These are phyloP conservation scores for Alnus rubra DNA, from an alignment of 306 rosid species.

Conservation along the genomic window DNA sequence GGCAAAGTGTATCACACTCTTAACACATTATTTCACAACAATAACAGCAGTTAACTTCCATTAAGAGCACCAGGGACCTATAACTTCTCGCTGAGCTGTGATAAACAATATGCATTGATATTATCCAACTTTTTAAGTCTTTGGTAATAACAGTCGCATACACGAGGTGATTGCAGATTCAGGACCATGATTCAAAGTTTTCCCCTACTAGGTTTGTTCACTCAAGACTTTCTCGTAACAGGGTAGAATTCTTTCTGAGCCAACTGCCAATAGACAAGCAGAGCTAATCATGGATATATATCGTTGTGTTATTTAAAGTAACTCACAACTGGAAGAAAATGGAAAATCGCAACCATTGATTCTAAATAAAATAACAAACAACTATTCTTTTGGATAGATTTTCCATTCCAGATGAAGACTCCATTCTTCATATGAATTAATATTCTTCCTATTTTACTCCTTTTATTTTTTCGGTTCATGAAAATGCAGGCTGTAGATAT, in stretches of 20 bases:
- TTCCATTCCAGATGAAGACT: neutral
- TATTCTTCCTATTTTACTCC: neutral
- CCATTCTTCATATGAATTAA: neutral
- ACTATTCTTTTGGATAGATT: neutral
- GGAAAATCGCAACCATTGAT: neutral
- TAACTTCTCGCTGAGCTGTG: neutral
- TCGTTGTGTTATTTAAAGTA: neutral
- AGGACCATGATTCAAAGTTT: neutral
- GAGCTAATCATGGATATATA: neutral
- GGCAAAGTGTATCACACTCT: neutral
- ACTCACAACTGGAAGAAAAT: neutral
- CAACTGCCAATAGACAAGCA: neutral
- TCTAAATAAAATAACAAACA: neutral
- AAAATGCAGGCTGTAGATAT: neutral
- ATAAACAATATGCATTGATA: neutral
- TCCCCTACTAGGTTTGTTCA: neutral
- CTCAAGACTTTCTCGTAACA: conserved; percentile 2
- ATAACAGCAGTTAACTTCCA: neutral
- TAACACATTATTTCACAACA: neutral
- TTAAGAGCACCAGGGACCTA: neutral
- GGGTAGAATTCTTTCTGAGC: neutral
- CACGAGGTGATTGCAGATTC: neutral
- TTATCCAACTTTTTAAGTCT: neutral
- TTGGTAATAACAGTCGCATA: neutral
- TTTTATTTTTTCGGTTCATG: neutral